Evolutionary conservation across 2,329 filamentous ascomycete genomes (phyloP).

Genomic region (Talaromyces albobiverticillius): DNA sequence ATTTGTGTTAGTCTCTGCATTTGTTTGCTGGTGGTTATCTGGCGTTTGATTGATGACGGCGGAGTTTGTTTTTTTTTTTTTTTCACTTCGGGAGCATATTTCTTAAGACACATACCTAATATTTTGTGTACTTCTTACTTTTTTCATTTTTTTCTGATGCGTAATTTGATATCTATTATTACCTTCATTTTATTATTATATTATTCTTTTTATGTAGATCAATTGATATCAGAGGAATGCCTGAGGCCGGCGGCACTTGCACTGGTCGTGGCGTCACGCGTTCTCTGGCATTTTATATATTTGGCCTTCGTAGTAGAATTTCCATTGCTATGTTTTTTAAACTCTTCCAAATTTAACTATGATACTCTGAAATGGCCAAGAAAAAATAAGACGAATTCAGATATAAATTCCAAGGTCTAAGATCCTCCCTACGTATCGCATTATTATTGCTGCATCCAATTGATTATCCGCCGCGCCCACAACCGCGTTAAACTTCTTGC

Average conservation of each 20-base stretch:
- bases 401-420: background rate
- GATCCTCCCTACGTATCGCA: background rate
- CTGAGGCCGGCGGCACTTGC: no score
- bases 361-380: no score
- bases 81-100: constrained; percentile 3
- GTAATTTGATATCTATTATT: background rate
- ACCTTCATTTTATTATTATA: no score
- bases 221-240: background rate
- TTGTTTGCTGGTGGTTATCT: background rate
- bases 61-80: background rate
- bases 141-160: background rate
- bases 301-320: no score
- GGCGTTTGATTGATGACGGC: background rate
- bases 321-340: no score
- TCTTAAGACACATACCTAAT: constrained; percentile 8
- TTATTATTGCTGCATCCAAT: background rate
- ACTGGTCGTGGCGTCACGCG: no score
- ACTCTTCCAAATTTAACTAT: no score
- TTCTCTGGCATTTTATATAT: no score
- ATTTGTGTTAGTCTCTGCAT: background rate
- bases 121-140: background rate
- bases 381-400: background rate
- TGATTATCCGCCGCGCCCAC: background rate
- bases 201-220: background rate
- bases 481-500: constrained; percentile 9